These are phyloP conservation scores for Aurantiochytrium sp. DNA, from an alignment of 108 stramenopile species.

Conservation along the genomic window DNA sequence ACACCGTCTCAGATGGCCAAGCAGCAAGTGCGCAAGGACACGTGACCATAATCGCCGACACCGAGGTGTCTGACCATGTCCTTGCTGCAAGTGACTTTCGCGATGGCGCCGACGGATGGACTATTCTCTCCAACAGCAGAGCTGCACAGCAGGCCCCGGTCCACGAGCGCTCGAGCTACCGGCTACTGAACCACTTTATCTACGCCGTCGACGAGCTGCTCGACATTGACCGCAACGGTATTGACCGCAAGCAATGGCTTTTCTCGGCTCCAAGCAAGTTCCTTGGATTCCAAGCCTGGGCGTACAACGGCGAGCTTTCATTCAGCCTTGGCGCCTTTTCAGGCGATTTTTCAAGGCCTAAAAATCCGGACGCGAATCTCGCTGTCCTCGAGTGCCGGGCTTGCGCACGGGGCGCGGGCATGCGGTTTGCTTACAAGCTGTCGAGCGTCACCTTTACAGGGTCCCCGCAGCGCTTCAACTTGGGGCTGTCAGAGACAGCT, in stretches of 20 bases:
- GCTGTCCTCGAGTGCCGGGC: constrained; percentile 48
- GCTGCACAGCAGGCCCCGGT: constrained; percentile 24
- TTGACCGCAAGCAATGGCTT: constrained; percentile 49
- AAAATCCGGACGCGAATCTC: constrained; percentile 35
- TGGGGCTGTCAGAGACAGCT: constrained; percentile 34
- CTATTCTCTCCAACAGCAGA: constrained; percentile 28
- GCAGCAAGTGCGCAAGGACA: constrained; percentile 35
- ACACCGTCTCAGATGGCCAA: constrained; percentile 43
- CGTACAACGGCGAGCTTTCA: constrained; percentile 49
- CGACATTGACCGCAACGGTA: constrained; percentile 30
- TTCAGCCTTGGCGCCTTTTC: constrained; percentile 55
- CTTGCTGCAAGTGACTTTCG: constrained; percentile 45
- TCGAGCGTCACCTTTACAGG: constrained; percentile 33
- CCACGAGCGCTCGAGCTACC: constrained; percentile 41
- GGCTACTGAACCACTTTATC: constrained; percentile 50
- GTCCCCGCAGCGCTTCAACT: constrained; percentile 28
- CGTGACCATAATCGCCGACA: constrained; percentile 47
- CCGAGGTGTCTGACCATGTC: not conserved
- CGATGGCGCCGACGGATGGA: constrained; percentile 38
- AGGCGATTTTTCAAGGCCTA: constrained; percentile 45
- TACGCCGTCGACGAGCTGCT: constrained; percentile 48
- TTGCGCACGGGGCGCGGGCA: constrained; percentile 45
- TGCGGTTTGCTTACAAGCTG: constrained; percentile 45
- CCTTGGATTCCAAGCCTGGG: constrained; percentile 46
- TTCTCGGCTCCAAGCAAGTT: constrained; percentile 47